A percentile compares a stretch with the other conserved stretches of the same genome.
phyloP scores from a whole-genome alignment of 805 yeast species.

The Yamadazyma akitaensis region DNA sequence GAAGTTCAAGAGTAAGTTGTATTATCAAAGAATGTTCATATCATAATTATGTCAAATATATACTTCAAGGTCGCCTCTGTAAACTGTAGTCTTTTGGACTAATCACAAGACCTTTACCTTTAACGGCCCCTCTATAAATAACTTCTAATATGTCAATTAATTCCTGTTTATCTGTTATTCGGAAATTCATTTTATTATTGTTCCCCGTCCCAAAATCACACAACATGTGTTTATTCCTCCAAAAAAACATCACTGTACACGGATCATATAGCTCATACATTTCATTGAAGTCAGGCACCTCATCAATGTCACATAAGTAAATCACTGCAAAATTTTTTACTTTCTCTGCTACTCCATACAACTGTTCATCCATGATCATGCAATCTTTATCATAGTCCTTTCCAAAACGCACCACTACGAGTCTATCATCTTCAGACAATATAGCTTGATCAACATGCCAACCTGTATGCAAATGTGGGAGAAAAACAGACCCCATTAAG shows the following conservation, averaged over 20 bases:
- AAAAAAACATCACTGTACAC: conserved; percentile 90
- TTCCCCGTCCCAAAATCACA: conserved; percentile 98
- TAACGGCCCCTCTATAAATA: conserved; percentile 83
- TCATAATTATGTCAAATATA: not conserved
- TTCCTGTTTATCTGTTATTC: conserved; percentile 74
- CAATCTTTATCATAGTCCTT: conserved; percentile 72
- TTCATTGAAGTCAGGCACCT: conserved; percentile 83
- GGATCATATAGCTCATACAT: conserved; percentile 92
- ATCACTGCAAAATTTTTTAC: conserved; percentile 84
- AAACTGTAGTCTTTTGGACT: conserved; percentile 71
- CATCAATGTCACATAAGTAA: conserved; percentile 83
- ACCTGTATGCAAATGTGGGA: conserved; percentile 78
- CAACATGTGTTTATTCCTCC: conserved; percentile 93
- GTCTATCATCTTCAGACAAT: conserved; percentile 79
- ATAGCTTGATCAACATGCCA: conserved; percentile 99
- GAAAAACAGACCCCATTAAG: conserved; percentile 75
- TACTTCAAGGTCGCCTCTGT: conserved; percentile 12
- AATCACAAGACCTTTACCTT: conserved; percentile 87
- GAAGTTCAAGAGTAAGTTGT: conserved; percentile 19
- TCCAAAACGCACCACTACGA: conserved; percentile 89
- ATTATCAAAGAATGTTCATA: not conserved
- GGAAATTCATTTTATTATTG: conserved; percentile 87
- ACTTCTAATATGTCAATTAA: conserved; percentile 88
- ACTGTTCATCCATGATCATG: conserved; percentile 85
- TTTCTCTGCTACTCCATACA: conserved; percentile 76